phyloP scores from a whole-genome alignment of 345 rosid genomes.

The Psidium guajava region DNA sequence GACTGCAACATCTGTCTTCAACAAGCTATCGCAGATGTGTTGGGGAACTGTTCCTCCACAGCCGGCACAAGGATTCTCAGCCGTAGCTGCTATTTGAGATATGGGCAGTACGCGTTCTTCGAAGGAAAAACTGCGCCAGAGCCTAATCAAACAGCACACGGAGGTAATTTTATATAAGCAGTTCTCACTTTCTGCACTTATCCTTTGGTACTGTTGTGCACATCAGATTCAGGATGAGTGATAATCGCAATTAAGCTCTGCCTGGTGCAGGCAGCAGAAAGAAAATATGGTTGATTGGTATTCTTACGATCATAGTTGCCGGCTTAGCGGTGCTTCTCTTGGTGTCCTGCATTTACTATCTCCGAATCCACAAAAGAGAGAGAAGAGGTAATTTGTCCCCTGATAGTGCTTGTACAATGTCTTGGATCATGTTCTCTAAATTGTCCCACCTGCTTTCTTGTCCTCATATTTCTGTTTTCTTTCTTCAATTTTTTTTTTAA shows the following conservation, averaged over 20 bases:
- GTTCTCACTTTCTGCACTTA: background rate
- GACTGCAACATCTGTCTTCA: conserved; percentile 22
- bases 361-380: background rate
- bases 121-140: background rate
- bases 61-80: conserved; percentile 23
- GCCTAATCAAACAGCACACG: background rate
- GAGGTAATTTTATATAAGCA: conserved; percentile 5
- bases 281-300: conserved; percentile 4
- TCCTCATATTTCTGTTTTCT: background rate
- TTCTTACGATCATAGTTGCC: conserved; percentile 1
- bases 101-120: conserved; percentile 24
- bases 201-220: background rate
- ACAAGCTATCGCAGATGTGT: conserved; percentile 12
- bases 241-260: background rate
- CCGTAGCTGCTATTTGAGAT: conserved; percentile 34
- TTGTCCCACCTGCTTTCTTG: background rate
- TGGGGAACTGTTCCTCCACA: conserved; percentile 7
- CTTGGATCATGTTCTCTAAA: background rate
- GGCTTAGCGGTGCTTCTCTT: background rate
- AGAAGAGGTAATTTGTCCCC: background rate
- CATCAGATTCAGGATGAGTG: background rate
- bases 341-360: background rate
- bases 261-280: conserved; percentile 1
- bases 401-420: background rate
- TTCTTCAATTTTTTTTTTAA: background rate